Conservation (phyloP, 495 filamentous ascomycete genomes). For the Neurospora sp. region DNA sequence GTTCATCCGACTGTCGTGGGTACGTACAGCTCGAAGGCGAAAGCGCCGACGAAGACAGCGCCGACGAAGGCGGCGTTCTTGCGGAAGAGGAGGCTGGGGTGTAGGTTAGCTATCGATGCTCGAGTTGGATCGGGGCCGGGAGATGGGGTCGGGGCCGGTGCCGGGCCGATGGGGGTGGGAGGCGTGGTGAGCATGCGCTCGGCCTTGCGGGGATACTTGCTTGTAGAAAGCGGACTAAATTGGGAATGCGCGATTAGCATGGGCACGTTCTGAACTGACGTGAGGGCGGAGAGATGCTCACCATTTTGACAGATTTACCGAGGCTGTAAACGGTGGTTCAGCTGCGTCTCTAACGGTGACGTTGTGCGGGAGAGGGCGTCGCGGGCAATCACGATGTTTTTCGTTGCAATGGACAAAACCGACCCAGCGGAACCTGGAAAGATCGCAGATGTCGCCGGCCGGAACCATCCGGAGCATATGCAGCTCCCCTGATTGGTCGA, state of each 20-base stretch:
- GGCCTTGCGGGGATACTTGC: constrained; percentile 44
- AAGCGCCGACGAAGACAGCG: constrained; percentile 74
- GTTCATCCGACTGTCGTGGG: not conserved
- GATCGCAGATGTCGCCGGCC: constrained; percentile 8
- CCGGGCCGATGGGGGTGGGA: not conserved
- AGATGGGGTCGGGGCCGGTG: not conserved
- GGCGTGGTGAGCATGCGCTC: not conserved
- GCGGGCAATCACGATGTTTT: constrained; percentile 12
- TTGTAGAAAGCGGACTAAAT: constrained; percentile 60
- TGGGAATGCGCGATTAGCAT: constrained; percentile 25
- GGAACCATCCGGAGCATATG: constrained; percentile 17
- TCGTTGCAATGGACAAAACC: constrained; percentile 7
- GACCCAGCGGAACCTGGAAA: constrained; percentile 17
- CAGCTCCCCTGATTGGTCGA: constrained; percentile 26
- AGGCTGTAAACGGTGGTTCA: not conserved
- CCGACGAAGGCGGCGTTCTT: constrained; percentile 79
- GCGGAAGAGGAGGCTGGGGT: constrained; percentile 66
- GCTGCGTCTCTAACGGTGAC: constrained; percentile 3
- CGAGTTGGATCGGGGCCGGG: not conserved
- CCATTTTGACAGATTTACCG: constrained; percentile 25
- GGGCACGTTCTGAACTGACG: not conserved
- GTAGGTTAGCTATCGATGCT: constrained; percentile 18
- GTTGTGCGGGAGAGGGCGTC: constrained; percentile 6
- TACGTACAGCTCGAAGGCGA: constrained; percentile 86
- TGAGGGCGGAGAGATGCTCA: constrained; percentile 10